Base-by-base conservation (phyloP, 2,329 filamentous ascomycete species). In the Davidsoniella eucalypti region DNA sequence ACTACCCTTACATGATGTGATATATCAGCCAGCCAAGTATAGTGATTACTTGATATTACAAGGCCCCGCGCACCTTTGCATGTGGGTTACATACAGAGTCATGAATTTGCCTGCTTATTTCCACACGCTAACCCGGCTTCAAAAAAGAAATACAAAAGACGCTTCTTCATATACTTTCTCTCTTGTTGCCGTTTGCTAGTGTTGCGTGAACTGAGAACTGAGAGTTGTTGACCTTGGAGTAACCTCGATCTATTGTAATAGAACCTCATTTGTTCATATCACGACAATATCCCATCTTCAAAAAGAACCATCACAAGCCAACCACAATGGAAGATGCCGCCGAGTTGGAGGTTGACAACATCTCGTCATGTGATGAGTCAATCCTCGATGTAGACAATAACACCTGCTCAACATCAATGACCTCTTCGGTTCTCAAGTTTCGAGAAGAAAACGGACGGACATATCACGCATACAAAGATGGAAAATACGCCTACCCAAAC, bases 401-500 rank as follows among this genome's bases (percentile, higher is more conserved):
- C 5, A 37, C 14, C 16, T 42, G 25, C 1, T 60, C 57, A 1
- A 50, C 56, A 0, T 60, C 56, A 1, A 44, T 59, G 1, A 47
- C 2, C 5, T 56, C 49, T 2, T 58, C 53, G 4, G 55, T 59
- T 3, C 44, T 57, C 0, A 54, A 51, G 3, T 60, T 58, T 17
- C 54, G 58, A 2, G 33, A 57, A n/a, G 59, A 61, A 21, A 58
- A 60, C 7, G 59, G 58, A 0, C 53, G 59, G 10, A 59, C 57
- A 0, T 61, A 60, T 12, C 59, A 61, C 36, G 55, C 52, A 0
- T 59, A 58, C 33, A 59, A 60, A 16, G 60, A 61, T 5, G 58
- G 60, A n/a, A 4, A 56, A 56, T 60, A 60, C 49, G 53, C 58
- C 1, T 45, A 58, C 7, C 56, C 57, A 3, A 60, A 59, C 49